phyloP scores from a whole-genome alignment of 192 early-diverging fungal species.

The Dissophora globulifera region DNA sequence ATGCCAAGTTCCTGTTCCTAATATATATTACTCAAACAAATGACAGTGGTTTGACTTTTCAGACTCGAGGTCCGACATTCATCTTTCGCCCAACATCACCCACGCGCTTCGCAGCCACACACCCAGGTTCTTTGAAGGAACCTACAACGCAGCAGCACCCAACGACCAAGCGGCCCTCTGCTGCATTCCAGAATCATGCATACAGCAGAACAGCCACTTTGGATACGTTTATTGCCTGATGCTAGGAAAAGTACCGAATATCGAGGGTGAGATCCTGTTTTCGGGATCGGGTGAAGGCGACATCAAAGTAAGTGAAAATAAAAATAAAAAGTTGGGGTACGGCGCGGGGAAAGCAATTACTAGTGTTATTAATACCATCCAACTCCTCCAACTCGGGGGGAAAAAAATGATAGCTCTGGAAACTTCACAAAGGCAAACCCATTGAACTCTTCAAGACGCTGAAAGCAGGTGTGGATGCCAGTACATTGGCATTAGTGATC shows the following conservation, averaged over 20 bases:
- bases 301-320: conserved; percentile 71
- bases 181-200: conserved; percentile 66
- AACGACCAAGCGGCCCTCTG: conserved; percentile 62
- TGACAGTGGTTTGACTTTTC: conserved; percentile 54
- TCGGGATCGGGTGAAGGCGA: conserved; percentile 77
- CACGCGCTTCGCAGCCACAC: conserved; percentile 28
- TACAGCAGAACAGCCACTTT: conserved; percentile 72
- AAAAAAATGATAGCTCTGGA: conserved; percentile 45
- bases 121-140: conserved; percentile 28
- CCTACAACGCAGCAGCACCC: conserved; percentile 13
- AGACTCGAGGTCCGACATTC: conserved; percentile 17
- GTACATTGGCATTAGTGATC: conserved; percentile 72
- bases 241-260: conserved; percentile 61
- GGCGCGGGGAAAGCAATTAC: too few species aligned
- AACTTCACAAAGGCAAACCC: conserved; percentile 35
- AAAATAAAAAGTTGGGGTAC: too few species aligned
- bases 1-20: too few species aligned
- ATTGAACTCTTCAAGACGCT: conserved; percentile 47
- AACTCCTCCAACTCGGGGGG: too few species aligned
- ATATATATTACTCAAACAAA: too few species aligned
- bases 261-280: conserved; percentile 64
- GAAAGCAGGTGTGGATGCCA: conserved; percentile 56
- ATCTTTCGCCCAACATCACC: conserved; percentile 42
- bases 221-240: conserved; percentile 78
- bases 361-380: too few species aligned